Evolutionary conservation across 148 eudicot species (phyloP).

Genomic region (Rhododendron henanense): DNA sequence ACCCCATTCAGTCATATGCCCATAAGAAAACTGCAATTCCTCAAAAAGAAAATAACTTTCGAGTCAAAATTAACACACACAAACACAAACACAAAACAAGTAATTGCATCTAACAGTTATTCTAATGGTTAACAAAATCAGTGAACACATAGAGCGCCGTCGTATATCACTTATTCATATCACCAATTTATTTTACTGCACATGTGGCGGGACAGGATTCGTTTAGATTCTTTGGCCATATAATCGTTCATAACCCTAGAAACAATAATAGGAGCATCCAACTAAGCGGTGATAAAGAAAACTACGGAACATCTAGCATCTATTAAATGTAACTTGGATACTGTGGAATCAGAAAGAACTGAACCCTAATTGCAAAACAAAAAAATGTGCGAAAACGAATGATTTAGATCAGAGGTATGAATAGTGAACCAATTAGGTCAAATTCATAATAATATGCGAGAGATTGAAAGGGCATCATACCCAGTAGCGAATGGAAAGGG

Average conservation of each 20-base stretch:
- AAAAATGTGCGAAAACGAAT: neutral
- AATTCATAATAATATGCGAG: conserved; percentile 3
- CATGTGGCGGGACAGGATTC: neutral
- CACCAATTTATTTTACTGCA: neutral
- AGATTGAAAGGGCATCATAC: conserved; percentile 29
- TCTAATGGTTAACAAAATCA: neutral
- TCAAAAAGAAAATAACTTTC: neutral
- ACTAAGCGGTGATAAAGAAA: neutral
- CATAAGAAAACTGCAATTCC: neutral
- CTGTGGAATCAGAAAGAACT: neutral
- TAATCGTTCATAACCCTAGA: neutral
- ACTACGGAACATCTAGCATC: neutral
- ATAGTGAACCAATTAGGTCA: neutral
- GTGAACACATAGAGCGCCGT: neutral
- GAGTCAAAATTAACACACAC: conserved; percentile 7
- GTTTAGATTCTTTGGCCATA: neutral
- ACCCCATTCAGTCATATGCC: conserved; percentile 2
- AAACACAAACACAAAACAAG: conserved; percentile 3
- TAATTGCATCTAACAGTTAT: neutral
- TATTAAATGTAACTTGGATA: neutral
- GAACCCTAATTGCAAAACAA: neutral
- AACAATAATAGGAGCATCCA: neutral
- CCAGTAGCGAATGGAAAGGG: conserved; percentile 75
- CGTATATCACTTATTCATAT: neutral
- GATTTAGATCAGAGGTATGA: neutral